Base-by-base conservation (phyloP, 2,329 filamentous ascomycete species). In the Penicillium psychrosexuale region DNA sequence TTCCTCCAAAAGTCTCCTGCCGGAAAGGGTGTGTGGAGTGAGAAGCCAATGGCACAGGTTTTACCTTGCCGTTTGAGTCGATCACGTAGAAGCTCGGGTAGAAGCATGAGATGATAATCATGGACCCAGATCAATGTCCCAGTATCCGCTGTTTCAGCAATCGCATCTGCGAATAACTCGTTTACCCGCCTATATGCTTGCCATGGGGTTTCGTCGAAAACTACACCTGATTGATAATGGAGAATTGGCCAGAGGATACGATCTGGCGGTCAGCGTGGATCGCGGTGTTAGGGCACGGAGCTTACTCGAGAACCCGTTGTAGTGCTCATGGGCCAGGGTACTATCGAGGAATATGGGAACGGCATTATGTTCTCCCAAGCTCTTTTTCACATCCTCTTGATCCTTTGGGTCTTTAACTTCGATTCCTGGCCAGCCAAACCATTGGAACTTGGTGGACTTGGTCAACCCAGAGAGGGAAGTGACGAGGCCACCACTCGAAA, bases 41-140 rank as follows among this genome's bases (percentile, higher is more conserved):
- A 97, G 80, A 96, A 97, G 63, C 92, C 92, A 66, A 97, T 92
- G 76, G 92, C 93, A 72, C 95, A 86, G 59, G 90, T 89, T 77
- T 91, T 91, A 27, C 63, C 78, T 85, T 87, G 58, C 79, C 81
- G 65, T 82, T 76, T 60, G 82, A 89, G 90, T 83, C 70, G 60
- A 9, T 95, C 86, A 57, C 92, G 88, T 57, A 97, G 81, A 86
- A 96, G 91, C 69, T 89, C 83, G 13, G 92, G 92, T 19, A 97
- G 81, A n/a, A 97, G 84, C 89, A 97, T 95, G 56, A 97, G 80
- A 73, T 97, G 93, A 77, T 97, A 97, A 75, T 97, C 92, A 74
- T 97, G 92, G 3, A 97, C 88, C 92, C 93, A 97, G 65, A 97
- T 89, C 63, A 96, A 77, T 72, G 96, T 91, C 53, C 90, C 91